These are phyloP conservation scores for Trichoderma koningii DNA, from an alignment of 2,329 filamentous ascomycete genomes.

Conservation along the genomic window DNA sequence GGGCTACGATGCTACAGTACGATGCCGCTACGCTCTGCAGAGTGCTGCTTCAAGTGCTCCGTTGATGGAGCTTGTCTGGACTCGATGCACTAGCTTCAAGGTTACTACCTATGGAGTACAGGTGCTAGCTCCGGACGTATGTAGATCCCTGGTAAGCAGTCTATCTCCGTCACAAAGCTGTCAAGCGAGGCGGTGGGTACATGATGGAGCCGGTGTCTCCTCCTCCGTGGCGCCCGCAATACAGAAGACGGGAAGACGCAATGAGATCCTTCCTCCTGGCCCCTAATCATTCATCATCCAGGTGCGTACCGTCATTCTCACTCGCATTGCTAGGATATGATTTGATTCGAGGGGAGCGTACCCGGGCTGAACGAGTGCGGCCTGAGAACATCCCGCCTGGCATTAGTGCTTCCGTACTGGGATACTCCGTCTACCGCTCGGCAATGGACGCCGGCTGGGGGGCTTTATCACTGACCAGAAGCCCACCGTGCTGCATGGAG, in stretches of 20 bases:
- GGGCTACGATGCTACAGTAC: too few relatives aligned
- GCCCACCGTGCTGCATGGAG: background rate
- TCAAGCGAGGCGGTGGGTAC: slow-evolving; percentile 11
- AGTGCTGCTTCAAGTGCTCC: too few relatives aligned
- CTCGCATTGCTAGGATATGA: background rate
- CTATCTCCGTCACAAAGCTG: slow-evolving; percentile 21
- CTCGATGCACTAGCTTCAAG: background rate
- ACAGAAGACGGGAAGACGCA: too few relatives aligned
- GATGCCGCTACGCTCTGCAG: too few relatives aligned
- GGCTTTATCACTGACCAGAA: background rate
- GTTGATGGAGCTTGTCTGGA: too few relatives aligned
- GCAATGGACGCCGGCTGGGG: background rate
- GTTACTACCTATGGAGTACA: background rate
- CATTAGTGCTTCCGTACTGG: background rate
- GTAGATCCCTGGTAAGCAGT: slow-evolving; percentile 23
- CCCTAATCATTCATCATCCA: too few relatives aligned
- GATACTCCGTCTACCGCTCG: background rate
- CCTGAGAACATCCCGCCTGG: background rate
- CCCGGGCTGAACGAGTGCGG: slow-evolving; percentile 6
- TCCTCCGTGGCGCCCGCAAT: too few relatives aligned
- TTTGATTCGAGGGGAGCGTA: background rate
- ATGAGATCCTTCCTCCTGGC: background rate
- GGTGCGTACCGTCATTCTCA: too few relatives aligned
- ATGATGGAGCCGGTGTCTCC: background rate
- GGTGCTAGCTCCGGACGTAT: background rate